A percentile compares a stretch with the other conserved stretches of the same genome.
phyloP scores from a whole-genome alignment of 2,329 filamentous ascomycete genomes.

The Fusarium pseudocircinatum region DNA sequence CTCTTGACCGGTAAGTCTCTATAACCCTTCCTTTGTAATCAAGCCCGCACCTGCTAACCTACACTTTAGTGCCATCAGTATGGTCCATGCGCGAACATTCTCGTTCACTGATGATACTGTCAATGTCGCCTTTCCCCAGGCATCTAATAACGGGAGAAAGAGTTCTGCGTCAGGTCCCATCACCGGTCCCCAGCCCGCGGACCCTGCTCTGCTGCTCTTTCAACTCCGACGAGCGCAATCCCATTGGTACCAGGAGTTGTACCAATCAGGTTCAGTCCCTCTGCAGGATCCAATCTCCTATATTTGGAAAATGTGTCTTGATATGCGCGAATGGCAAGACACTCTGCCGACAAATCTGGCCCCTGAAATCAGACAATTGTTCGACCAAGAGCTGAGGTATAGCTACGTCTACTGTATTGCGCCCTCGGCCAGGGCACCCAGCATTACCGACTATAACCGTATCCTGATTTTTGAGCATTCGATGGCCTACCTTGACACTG shows the following conservation, averaged over 20 bases:
- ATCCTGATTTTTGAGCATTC: conserved; percentile 87
- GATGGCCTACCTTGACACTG: conserved; percentile 80
- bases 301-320: conserved; percentile 78
- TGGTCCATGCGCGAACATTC: conserved; percentile 87
- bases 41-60: conserved; percentile 29
- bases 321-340: conserved; percentile 84
- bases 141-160: conserved; percentile 54
- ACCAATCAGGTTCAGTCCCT: conserved; percentile 78
- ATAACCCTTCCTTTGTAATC: no score
- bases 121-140: conserved; percentile 79
- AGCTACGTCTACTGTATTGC: conserved; percentile 91
- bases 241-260: conserved; percentile 87
- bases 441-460: conserved; percentile 79
- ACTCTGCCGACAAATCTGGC: conserved; percentile 75
- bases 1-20: conserved; percentile 78
- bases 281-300: conserved; percentile 75
- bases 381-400: conserved; percentile 89
- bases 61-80: conserved; percentile 76
- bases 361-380: conserved; percentile 74
- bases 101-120: conserved; percentile 93
- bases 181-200: conserved; percentile 61
- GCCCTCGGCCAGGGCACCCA: conserved; percentile 77
- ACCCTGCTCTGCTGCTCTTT: conserved; percentile 81
- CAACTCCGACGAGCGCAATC: conserved; percentile 88
- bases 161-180: conserved; percentile 55